Base-by-base conservation (phyloP, 306 rosid species). In the Carpinus viminea region DNA sequence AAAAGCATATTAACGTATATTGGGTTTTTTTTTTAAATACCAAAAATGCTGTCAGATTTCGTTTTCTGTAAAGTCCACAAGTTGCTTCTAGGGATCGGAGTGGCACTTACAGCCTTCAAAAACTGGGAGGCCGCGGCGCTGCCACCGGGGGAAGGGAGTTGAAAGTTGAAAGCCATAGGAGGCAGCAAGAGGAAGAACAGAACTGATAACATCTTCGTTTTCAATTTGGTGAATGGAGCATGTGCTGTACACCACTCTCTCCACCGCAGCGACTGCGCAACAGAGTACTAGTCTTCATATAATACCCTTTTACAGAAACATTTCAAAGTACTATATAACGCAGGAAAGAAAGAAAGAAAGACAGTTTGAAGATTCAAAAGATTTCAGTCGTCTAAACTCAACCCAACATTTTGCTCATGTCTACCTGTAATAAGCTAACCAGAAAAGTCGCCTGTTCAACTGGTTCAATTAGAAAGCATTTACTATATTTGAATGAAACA, bases 241-340 rank as follows among this genome's bases (percentile, higher is more conserved):
- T 64, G 99, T 93, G 81, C 99, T 93, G 73, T 90, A 91, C 13
- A 93, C 94, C 31, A 95, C 72, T 80, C 88, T 91, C 85, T 95
- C 89, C 28, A 83, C 91, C 1, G 86, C 91, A 5, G 96, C 98
- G 85, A 95, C 98, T 90, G 97, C 70, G 73, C 75, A 78, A 68
- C 28, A 36, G 53, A 85, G 57, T 64, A 50, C 73, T n/a, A 17
- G 36, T 57, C 24, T 8, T 31, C 48, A 65, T 28, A 36, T 15
- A 36, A 8, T 8, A 8, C 46, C 11, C 10, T 15, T 34, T 31
- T 13, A 65, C 8, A 31, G 20, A 12, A 65, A 48, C 16, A 48
- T 48, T 34, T 65, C 21, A 8, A 41, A 36, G 38, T 62, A 18
- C n/a, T 31, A 31, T 62, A 36, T 2, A 65, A 28, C 46, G 3